Conservation (phyloP, 2,329 filamentous ascomycete genomes). For the Harringtonia lauricola region DNA sequence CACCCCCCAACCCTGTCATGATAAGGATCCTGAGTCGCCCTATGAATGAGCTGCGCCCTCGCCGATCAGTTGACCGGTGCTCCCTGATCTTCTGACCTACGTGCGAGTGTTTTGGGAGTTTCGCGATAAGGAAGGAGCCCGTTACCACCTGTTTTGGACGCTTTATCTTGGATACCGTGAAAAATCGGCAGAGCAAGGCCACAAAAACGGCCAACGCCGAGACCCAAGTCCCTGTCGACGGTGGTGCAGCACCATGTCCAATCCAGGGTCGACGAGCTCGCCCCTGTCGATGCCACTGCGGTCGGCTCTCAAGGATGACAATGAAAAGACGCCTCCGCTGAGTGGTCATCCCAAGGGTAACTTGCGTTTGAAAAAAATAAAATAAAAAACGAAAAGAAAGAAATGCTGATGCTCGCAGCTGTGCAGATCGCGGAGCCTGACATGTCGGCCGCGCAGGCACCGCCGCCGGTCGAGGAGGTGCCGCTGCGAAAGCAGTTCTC, state of each 20-base stretch:
- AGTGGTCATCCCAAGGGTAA: conserved; percentile 10
- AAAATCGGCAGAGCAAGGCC: too few relatives aligned
- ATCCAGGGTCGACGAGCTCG: conserved; percentile 4
- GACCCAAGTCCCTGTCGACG: too few relatives aligned
- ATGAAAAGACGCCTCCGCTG: conserved; percentile 8
- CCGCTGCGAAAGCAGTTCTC: conserved; percentile 32
- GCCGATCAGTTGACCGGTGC: too few relatives aligned
- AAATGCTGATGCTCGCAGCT: conserved; percentile 20
- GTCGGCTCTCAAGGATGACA: conserved; percentile 24
- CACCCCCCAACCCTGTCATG: too few relatives aligned
- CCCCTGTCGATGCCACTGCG: conserved; percentile 21
- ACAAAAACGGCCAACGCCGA: too few relatives aligned
- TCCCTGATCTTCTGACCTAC: too few relatives aligned
- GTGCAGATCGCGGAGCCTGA: conserved; percentile 49
- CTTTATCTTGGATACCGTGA: too few relatives aligned
- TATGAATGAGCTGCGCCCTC: too few relatives aligned
- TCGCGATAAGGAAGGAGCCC: too few relatives aligned
- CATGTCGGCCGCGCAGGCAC: conserved; percentile 4
- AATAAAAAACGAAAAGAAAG: neutral
- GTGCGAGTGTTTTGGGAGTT: too few relatives aligned
- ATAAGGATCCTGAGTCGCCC: too few relatives aligned
- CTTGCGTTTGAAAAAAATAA: neutral
- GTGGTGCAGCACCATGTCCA: conserved; percentile 3
- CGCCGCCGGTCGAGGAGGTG: conserved; percentile 22
- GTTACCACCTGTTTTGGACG: too few relatives aligned